These are phyloP conservation scores for Tetraselmis chui DNA, from an alignment of 139 green algal genomes.

Conservation along the genomic window DNA sequence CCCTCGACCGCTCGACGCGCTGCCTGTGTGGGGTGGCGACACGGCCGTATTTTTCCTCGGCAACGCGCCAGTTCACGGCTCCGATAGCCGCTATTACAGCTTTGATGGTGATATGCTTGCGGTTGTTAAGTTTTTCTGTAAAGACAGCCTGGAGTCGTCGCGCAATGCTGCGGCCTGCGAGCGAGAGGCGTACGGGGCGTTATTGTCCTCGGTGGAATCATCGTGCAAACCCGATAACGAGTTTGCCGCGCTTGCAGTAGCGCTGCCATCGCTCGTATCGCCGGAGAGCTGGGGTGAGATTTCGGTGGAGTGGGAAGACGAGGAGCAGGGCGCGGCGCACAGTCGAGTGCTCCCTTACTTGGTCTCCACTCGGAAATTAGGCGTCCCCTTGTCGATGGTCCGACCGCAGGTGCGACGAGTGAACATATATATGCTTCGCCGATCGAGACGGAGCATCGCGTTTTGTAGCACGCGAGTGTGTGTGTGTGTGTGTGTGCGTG, in stretches of 20 bases:
- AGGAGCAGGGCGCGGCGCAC: neutral
- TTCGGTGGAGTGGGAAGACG: neutral
- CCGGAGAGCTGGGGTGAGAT: neutral
- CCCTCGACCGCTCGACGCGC: neutral
- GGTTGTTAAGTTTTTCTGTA: neutral
- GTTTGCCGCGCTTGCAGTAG: neutral
- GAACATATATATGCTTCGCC: too few species aligned
- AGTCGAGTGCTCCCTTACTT: neutral
- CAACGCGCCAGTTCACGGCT: neutral
- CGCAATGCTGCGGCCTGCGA: neutral
- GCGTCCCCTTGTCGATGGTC: neutral
- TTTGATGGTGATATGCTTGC: neutral
- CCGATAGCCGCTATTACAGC: neutral
- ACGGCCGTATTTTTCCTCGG: neutral
- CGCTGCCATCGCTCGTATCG: neutral
- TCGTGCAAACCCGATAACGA: too few species aligned
- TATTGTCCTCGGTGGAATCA: neutral
- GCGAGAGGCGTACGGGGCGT: neutral
- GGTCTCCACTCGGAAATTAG: neutral
- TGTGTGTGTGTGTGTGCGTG: too few species aligned
- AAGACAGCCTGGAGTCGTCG: neutral
- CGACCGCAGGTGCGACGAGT: neutral
- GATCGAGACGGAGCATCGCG: too few species aligned
- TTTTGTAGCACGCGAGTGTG: too few species aligned
- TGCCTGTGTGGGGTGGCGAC: neutral